Conservation (phyloP, 192 early-diverging fungal species). For the Coemansia umbellata region DNA sequence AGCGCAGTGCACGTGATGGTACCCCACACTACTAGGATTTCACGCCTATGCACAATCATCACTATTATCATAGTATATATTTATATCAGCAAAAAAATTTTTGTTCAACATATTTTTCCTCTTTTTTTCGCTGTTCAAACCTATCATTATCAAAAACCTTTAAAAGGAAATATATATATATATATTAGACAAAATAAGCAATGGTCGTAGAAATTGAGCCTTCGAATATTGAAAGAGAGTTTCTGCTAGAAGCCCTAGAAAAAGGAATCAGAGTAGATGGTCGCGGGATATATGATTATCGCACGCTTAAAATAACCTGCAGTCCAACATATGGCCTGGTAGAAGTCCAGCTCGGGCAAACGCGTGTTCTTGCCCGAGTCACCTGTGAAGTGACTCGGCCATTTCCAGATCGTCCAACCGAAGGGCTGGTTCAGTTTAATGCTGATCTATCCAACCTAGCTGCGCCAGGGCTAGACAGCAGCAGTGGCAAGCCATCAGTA, state of each 20-base stretch:
- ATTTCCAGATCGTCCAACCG: constrained; percentile 71
- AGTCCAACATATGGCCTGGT: constrained; percentile 68
- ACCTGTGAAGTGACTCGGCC: constrained; percentile 69
- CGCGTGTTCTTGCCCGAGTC: constrained; percentile 69
- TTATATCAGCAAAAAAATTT: no score
- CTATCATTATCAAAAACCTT: background rate
- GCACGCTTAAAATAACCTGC: constrained; percentile 62
- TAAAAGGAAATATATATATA: background rate
- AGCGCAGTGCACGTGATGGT: no score
- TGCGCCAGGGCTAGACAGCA: constrained; percentile 63
- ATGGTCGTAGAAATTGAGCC: constrained; percentile 52
- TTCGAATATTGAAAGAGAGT: constrained; percentile 73
- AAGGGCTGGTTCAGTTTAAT: constrained; percentile 82
- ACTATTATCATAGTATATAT: no score
- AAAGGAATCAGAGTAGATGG: constrained; percentile 75
- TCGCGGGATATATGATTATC: constrained; percentile 70
- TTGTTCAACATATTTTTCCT: no score
- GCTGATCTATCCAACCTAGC: constrained; percentile 90
- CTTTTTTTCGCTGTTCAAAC: no score
- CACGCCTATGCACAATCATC: no score
- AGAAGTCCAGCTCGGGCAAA: constrained; percentile 80
- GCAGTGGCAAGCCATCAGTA: constrained; percentile 57
- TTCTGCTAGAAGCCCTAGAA: constrained; percentile 65
- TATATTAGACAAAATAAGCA: background rate
- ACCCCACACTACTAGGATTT: no score